Base-by-base conservation (phyloP, 2,329 filamentous ascomycete species). In the Elsinoe necatrix region DNA sequence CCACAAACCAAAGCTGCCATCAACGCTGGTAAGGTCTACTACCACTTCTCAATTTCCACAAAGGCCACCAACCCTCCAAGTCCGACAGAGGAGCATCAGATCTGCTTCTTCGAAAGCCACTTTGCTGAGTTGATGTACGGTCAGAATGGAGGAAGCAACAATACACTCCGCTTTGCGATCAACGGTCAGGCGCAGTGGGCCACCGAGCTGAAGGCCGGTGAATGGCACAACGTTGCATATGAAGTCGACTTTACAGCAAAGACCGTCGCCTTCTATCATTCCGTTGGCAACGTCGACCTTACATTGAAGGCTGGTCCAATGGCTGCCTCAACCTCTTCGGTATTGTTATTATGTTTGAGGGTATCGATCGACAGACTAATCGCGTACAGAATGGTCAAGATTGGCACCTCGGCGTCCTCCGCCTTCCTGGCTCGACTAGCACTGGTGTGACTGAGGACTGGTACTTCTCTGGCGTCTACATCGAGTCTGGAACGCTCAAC, bases 151-250 rank as follows among this genome's bases (percentile, higher is more conserved):
- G 73, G 79, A 59, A 71, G 76, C 35, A 74, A 77, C 58, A 73
- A 74, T 27, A 77, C 78, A 61, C 74, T 88, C 61, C 79, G 81
- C 63, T 89, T 84, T 83, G 79, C 81, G 69, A 80, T 82, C 8
- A 75, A 76, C 59, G 78, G 82, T 14, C 71, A 77, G 62, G 78
- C 77, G 51, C 73, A 86, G 63, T 89, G 84, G 84, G 80, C 78
- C 63, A 75, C 77, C 1, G 74, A 79, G 60, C 83, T 85, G 68
- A 75, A 75, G 55, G 75, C 84, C 1, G 80, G 77, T 39, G 79
- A 83, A 9, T 89, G 85, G 85, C 85, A 89, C 69, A 89, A 89
- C 67, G 77, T 87, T 63, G 85, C 84, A 48, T 88, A 87, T 65
- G 84, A 83, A 67, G 86, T 87, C 59, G 80, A 89, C 72, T 89